These are phyloP conservation scores for Chlorella sp. DNA, from an alignment of 139 green algal species.

Conservation along the genomic window DNA sequence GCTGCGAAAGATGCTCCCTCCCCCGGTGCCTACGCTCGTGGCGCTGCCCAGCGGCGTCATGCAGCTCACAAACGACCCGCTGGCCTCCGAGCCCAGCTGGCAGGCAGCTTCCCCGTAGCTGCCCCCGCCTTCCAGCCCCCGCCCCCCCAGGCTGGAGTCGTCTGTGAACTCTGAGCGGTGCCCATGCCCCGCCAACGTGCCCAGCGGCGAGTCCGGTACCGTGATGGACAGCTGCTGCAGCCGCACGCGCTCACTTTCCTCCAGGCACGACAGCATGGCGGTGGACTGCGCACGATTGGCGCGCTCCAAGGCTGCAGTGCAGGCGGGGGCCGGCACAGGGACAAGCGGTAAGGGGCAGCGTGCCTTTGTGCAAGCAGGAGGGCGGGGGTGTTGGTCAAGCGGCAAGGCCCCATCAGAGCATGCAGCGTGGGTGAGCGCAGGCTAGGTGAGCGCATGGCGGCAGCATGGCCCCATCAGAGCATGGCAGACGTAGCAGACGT, in stretches of 20 bases:
- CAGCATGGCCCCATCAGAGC: no score
- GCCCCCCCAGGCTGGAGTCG: neutral
- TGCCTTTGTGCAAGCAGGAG: neutral
- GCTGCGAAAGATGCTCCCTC: neutral
- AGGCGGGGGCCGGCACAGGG: neutral
- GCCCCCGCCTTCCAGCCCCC: neutral
- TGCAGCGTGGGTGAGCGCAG: no score
- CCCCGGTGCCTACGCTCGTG: neutral
- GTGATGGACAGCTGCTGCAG: slow-evolving; percentile 26
- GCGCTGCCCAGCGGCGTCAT: neutral
- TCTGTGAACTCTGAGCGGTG: slow-evolving; percentile 9
- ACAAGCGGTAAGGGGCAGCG: neutral
- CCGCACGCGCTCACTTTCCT: slow-evolving; percentile 24
- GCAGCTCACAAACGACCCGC: neutral
- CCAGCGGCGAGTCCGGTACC: neutral
- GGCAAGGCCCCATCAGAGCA: no score
- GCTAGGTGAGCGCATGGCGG: no score
- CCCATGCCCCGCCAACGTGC: neutral
- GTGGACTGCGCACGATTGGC: slow-evolving; percentile 18
- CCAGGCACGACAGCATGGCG: slow-evolving; percentile 33
- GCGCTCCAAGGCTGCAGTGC: slow-evolving; percentile 18
- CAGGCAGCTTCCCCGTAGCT: neutral
- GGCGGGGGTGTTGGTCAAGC: neutral
- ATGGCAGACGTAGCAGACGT: neutral
- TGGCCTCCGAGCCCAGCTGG: neutral